A percentile compares a stretch with the other conserved stretches of the same genome.
phyloP scores from a whole-genome alignment of 208 protist species.

The Leishmania lainsoni region DNA sequence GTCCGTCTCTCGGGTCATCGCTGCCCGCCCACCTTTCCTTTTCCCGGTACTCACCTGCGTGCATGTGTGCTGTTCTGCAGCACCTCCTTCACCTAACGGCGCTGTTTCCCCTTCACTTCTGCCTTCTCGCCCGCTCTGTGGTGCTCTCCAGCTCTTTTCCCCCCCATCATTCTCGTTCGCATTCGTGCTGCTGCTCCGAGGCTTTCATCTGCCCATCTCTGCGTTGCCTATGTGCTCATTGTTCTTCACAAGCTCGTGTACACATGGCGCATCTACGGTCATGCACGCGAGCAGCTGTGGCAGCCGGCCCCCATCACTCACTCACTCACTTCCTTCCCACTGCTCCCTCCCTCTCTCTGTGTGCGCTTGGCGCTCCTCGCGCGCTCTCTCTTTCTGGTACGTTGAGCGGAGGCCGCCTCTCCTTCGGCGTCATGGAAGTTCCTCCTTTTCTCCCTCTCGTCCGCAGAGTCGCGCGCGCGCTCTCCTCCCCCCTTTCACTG shows the following conservation, averaged over 20 bases:
- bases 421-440: background rate
- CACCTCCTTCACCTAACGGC: background rate
- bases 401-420: background rate
- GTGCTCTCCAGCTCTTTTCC: too few relatives aligned
- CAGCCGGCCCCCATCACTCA: background rate
- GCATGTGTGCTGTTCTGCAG: background rate
- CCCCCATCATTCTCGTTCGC: too few relatives aligned
- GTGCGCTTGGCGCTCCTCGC: background rate
- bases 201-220: too few relatives aligned
- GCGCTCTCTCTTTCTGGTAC: background rate
- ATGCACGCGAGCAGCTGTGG: background rate
- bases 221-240: too few relatives aligned
- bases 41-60: constrained; percentile 11
- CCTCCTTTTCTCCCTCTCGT: background rate
- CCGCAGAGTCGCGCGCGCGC: too few relatives aligned
- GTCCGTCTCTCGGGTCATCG: background rate
- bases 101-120: too few relatives aligned
- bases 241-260: too few relatives aligned
- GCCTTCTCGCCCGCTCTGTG: too few relatives aligned
- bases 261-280: background rate
- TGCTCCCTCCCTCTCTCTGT: background rate
- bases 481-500: background rate
- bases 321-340: too few relatives aligned
- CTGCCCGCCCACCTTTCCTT: background rate
- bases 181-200: too few relatives aligned